Evolutionary conservation across 768 basidiomycete genomes (phyloP).

Genomic region (Dendrothele bispora): DNA sequence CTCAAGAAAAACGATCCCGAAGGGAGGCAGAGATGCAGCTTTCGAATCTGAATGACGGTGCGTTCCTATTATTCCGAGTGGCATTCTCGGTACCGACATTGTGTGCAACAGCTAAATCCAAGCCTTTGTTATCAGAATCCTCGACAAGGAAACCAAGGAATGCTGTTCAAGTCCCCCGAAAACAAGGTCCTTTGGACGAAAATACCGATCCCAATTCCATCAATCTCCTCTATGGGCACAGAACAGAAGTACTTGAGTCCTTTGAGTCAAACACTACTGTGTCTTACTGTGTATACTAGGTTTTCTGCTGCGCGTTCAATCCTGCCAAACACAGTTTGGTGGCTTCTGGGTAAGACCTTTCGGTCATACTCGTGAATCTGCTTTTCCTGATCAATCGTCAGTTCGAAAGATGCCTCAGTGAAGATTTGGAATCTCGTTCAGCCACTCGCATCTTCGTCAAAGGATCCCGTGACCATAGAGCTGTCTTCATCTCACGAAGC

Average conservation of each 20-base stretch:
- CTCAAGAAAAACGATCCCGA: constrained; percentile 64
- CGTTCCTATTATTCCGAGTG: constrained; percentile 4
- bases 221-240: constrained; percentile 56
- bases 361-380: constrained; percentile 5
- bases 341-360: constrained; percentile 64
- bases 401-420: constrained; percentile 76
- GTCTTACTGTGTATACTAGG: constrained; percentile 38
- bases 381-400: constrained; percentile 24
- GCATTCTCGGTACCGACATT: background rate
- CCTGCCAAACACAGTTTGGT: constrained; percentile 58
- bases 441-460: constrained; percentile 21
- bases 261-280: constrained; percentile 10
- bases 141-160: no score
- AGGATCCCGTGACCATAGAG: constrained; percentile 44
- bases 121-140: no score
- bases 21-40: constrained; percentile 50
- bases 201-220: constrained; percentile 40
- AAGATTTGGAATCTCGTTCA: constrained; percentile 70
- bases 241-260: constrained; percentile 48
- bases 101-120: constrained; percentile 5
- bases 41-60: constrained; percentile 31
- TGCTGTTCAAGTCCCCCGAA: constrained; percentile 26
- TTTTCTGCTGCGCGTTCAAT: constrained; percentile 83
- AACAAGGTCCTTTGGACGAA: constrained; percentile 43
- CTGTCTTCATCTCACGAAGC: constrained; percentile 45